Evolutionary conservation across 345 rosid species (phyloP).

Genomic region (Physaria fendleri): DNA sequence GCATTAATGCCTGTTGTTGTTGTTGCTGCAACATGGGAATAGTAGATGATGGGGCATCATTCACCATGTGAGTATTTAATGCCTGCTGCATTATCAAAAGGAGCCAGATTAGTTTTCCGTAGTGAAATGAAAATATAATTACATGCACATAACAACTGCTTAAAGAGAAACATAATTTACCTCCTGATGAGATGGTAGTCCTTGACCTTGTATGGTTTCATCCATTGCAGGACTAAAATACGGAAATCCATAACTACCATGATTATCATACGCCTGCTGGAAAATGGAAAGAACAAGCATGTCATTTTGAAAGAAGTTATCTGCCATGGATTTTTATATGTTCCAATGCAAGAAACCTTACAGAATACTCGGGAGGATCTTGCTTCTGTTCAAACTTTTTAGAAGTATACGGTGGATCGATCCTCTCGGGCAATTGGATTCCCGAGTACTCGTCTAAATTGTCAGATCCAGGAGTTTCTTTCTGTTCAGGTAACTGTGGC

Average conservation of each 20-base stretch:
- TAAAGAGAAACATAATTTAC: constrained; percentile 35
- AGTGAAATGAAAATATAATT: neutral
- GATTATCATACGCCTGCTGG: constrained; percentile 29
- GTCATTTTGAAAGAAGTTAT: neutral
- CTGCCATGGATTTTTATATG: constrained; percentile 4
- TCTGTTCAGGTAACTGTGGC: constrained; percentile 43
- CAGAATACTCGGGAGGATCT: constrained; percentile 57
- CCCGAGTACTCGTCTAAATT: constrained; percentile 47
- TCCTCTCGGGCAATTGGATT: constrained; percentile 49
- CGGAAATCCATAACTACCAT: constrained; percentile 56
- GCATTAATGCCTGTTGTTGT: constrained; percentile 44
- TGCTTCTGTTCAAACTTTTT: constrained; percentile 57
- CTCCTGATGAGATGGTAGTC: constrained; percentile 66
- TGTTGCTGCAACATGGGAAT: constrained; percentile 70
- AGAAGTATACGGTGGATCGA: constrained; percentile 49
- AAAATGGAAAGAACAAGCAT: neutral
- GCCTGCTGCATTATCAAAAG: constrained; percentile 32
- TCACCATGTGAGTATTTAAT: constrained; percentile 36
- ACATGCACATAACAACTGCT: neutral
- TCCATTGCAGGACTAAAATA: constrained; percentile 66
- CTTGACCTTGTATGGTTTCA: constrained; percentile 53
- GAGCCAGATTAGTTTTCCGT: neutral
- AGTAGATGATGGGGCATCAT: constrained; percentile 50
- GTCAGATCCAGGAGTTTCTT: constrained; percentile 47
- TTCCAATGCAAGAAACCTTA: constrained; percentile 31